A percentile compares a stretch with the other conserved stretches of the same genome.
Conservation (phyloP, 257 asterid species). For the Thymus mandschuricus region DNA sequence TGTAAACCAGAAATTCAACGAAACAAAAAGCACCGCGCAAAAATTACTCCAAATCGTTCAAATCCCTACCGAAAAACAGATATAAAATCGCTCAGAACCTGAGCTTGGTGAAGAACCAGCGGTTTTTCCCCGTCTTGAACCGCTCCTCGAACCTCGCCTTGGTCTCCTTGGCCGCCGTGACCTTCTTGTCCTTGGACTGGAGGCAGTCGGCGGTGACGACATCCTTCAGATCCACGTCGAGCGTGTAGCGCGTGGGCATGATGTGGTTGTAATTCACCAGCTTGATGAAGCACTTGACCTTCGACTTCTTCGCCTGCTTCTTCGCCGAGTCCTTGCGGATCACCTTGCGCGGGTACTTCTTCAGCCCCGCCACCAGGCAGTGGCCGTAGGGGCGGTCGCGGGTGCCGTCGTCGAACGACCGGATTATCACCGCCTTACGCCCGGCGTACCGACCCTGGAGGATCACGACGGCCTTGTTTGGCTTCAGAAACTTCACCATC, state of each 20-base stretch:
- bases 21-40: neutral
- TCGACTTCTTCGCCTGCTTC: constrained; percentile 53
- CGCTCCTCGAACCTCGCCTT: constrained; percentile 48
- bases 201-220: constrained; percentile 28
- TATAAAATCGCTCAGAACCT: constrained; percentile 34
- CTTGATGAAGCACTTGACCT: constrained; percentile 47
- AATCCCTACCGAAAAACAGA: neutral
- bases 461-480: constrained; percentile 46
- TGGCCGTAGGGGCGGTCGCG: constrained; percentile 53
- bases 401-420: constrained; percentile 45
- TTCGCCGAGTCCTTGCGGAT: constrained; percentile 53
- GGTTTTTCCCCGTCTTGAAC: constrained; percentile 51
- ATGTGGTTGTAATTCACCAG: constrained; percentile 47
- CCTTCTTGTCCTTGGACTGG: constrained; percentile 43
- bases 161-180: constrained; percentile 43
- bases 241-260: constrained; percentile 56
- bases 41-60: neutral
- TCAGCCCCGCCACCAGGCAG: constrained; percentile 45
- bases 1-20: constrained; percentile 17
- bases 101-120: constrained; percentile 50
- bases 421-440: constrained; percentile 39
- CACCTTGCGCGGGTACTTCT: constrained; percentile 48
- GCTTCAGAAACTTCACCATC: constrained; percentile 52
- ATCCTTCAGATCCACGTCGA: constrained; percentile 51
- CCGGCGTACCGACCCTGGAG: constrained; percentile 47